Conservation (phyloP, 331 rosid genomes). For the Dryas integrifolia region DNA sequence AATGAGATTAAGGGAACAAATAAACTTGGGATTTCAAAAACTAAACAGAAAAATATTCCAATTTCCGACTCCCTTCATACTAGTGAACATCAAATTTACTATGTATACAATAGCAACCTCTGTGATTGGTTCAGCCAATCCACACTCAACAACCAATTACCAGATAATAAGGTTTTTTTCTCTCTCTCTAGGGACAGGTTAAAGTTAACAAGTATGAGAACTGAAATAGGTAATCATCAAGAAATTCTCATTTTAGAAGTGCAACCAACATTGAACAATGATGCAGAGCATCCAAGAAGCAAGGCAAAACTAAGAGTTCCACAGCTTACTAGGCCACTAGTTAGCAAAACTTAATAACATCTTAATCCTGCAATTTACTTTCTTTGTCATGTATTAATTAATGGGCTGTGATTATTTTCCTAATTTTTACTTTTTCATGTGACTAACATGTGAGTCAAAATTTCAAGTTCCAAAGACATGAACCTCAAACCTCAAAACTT, state of each 20-base stretch:
- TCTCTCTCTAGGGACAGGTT: neutral
- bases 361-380: neutral
- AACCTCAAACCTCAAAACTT: neutral
- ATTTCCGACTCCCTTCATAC: neutral
- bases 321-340: neutral
- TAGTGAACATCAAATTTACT: neutral
- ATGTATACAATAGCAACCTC: neutral
- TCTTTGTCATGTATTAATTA: neutral
- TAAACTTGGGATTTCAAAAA: conserved; percentile 10
- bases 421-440: neutral
- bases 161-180: neutral
- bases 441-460: neutral
- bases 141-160: neutral
- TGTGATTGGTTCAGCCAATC: neutral
- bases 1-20: conserved; percentile 33
- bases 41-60: neutral
- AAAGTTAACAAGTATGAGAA: neutral
- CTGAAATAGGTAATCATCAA: neutral
- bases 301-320: neutral
- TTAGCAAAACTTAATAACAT: neutral
- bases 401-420: neutral
- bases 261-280: neutral
- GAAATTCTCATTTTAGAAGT: neutral
- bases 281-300: neutral
- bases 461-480: conserved; percentile 5